Evolutionary conservation across 2,329 filamentous ascomycete genomes (phyloP), one percentile per base, ranked within the genome.

Genomic region (Cytospora leucostoma): DNA sequence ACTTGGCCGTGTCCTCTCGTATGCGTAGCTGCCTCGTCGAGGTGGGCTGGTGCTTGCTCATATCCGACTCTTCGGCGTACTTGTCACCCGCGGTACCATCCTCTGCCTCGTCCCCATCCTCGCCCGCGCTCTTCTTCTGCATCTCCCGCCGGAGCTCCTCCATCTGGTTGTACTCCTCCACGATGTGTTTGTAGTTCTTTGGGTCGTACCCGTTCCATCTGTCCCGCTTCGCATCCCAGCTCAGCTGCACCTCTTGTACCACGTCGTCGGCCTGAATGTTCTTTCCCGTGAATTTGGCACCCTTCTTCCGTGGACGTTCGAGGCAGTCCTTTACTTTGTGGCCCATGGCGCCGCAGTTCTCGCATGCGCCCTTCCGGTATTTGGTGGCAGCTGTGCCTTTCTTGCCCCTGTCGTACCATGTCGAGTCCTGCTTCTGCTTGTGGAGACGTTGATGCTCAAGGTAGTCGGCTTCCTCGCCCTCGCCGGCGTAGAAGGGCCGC

Each of bases 141-240:
- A 82, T 71, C 67, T 79, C 78, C 70, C 84, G 79, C n/a, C 83
- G 78, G 66, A 97, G 79, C 68, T 89, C 86, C 73, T 97, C 94
- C 75, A 97, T 80, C 73, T 94, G 86, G 67, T 95, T 89, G 75
- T 91, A 97, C 70, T 97, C 92, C 57, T 96, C 88, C 49, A 98
- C 88, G n/a, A 98, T 91, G 65, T 86, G 82, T 65, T 86, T 84
- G 74, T 97, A 98, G 75, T 98, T 91, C 68, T 85, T 87, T 1
- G 93, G 81, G 74, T 98, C 93, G 76, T 96, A 99, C n/a, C 94
- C 94, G 73, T 97, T 97, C 94, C 95, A 99, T 51, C 94, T 87
- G 79, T 99, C 95, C 69, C 95, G 85, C 80, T 99, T 99, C 27
- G 95, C 95, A 75, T 99, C 96, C 92, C 94, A 99, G 4, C 93